Percentiles rank a stretch among this genome's conserved stretches.
Evolutionary conservation across 805 yeast species (phyloP).

Genomic region (Cyberlindnera euphorbiiphila): DNA sequence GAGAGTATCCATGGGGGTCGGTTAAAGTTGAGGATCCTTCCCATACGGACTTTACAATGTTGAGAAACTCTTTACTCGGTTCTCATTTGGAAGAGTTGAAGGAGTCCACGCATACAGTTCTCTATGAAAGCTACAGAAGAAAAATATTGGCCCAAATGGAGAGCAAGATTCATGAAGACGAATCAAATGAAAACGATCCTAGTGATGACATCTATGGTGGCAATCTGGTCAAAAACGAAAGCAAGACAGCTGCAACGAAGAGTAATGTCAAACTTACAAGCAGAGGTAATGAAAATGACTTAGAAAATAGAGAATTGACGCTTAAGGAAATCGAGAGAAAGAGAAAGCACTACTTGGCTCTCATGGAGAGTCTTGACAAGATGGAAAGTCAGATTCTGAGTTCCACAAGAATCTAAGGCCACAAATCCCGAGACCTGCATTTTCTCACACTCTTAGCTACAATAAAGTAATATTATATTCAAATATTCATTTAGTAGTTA

Average conservation of each 20-base stretch:
- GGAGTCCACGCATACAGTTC: constrained; percentile 68
- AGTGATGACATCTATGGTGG: neutral
- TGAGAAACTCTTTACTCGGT: constrained; percentile 69
- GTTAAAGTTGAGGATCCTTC: constrained; percentile 53
- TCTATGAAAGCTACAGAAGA: constrained; percentile 80
- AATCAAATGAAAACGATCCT: no score
- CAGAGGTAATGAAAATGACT: no score
- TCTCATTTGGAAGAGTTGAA: constrained; percentile 81
- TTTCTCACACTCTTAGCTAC: no score
- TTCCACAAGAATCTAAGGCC: neutral
- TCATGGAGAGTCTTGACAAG: constrained; percentile 17
- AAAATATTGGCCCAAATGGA: constrained; percentile 40
- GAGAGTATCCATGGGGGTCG: constrained; percentile 68
- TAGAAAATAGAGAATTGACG: no score
- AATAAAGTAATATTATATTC: no score
- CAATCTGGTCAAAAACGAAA: no score
- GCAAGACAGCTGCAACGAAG: no score
- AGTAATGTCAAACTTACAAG: no score
- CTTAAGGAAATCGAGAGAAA: constrained; percentile 20
- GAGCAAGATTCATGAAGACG: no score
- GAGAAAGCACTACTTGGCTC: constrained; percentile 19
- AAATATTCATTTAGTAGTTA: no score
- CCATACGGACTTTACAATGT: constrained; percentile 63
- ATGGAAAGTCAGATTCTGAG: constrained; percentile 19
- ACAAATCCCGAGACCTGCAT: no score